Base-by-base conservation (phyloP, 2,329 filamentous ascomycete species). In the Pleomassaria siparia region DNA sequence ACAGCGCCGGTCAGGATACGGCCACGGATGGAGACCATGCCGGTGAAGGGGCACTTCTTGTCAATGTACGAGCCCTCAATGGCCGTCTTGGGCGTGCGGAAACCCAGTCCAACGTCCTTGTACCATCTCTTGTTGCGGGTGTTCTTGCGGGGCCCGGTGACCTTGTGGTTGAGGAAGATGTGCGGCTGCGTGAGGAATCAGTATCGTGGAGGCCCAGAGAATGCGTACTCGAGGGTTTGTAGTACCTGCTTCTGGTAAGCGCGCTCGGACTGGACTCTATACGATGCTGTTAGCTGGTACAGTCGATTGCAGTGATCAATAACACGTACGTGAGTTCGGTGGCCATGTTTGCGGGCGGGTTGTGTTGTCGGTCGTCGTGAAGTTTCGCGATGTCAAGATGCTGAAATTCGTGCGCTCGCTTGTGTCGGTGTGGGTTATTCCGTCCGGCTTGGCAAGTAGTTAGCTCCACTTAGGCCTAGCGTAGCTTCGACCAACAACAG, bases 11-110 rank as follows among this genome's bases (percentile, higher is more conserved):
- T 97, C 67, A 99, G 84, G 85, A 99, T 99, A 92, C 94, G 92
- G 79, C 94, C 94, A 83, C 94, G 94, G 84, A 99, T 99, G 64
- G 94, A 97, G 77, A 99, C 91, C 77, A 92, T 84, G 77, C 95
- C 95, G 70, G 91, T 96, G 88, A 99, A 99, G 67, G 94, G 94
- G 88, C 94, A 99, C 86, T 99, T 99, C 90, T 99, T 99, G 88
- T 99, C 94, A 75, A 99, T 99, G 84, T 97, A 99, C 80, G 77
- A 88, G 76, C 94, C 94, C 81, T 97, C 91, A 85, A 99, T 99
- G 78, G 94, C 94, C 70, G 82, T 91, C 87, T 92, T 95, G 78
- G 94, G 94, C 75, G 94, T 99, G 78, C 89, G 87, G 89, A 99
- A 99, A 72, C 94, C 94, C 79, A 99, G 85, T 81, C 94, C 94